phyloP scores from a whole-genome alignment of 345 rosid species.

The Gossypium rotundifolium region DNA sequence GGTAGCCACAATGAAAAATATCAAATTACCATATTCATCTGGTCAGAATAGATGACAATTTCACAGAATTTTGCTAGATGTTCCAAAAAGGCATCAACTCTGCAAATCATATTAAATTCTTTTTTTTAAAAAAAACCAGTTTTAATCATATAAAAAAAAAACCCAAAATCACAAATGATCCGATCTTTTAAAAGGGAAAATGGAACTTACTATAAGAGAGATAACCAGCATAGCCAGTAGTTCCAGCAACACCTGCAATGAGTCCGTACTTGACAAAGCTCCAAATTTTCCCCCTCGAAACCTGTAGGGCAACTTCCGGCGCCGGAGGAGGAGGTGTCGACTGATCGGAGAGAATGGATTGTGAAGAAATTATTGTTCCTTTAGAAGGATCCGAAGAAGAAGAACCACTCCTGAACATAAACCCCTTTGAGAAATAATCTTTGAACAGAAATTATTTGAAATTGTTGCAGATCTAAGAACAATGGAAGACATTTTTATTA shows the following conservation, averaged over 20 bases:
- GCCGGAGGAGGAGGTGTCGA: constrained; percentile 26
- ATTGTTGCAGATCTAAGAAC: constrained; percentile 45
- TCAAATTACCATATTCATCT: constrained; percentile 60
- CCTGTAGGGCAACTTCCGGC: constrained; percentile 20
- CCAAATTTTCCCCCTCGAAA: constrained; percentile 35
- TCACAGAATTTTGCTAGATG: constrained; percentile 75
- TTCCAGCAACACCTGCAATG: constrained; percentile 51
- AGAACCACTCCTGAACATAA: constrained; percentile 35
- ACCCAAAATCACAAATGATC: not conserved
- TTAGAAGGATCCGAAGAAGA: constrained; percentile 31
- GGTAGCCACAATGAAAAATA: not conserved
- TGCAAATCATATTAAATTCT: constrained; percentile 23
- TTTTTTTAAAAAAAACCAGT: not conserved
- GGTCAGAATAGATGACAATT: constrained; percentile 81
- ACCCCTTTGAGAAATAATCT: constrained; percentile 15
- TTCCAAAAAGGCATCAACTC: constrained; percentile 88
- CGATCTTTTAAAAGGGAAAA: not conserved
- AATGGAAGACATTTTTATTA: constrained; percentile 39
- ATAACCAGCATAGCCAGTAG: constrained; percentile 48
- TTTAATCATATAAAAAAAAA: not conserved
- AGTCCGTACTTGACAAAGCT: constrained; percentile 53
- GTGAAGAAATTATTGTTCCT: constrained; percentile 38
- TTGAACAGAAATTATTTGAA: constrained; percentile 3
- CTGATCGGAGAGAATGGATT: constrained; percentile 39
- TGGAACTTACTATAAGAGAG: constrained; percentile 53